Percentiles rank a stretch among this genome's conserved stretches.
Conservation (phyloP, 495 filamentous ascomycete genomes). For the Xylaria grammica region DNA sequence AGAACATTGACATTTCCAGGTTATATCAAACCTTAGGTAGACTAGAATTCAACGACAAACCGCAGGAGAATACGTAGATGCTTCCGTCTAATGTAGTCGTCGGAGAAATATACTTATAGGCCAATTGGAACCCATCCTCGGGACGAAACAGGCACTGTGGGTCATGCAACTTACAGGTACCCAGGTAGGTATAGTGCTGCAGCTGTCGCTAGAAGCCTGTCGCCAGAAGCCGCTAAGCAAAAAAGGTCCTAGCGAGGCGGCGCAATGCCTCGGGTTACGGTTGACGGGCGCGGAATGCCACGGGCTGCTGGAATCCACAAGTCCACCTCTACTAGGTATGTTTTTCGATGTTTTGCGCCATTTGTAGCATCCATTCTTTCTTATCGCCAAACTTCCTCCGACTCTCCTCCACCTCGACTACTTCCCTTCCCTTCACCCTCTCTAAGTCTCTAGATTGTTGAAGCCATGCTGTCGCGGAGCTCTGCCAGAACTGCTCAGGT, state of each 20-base stretch:
- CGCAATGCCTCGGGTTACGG: slow-evolving; percentile 10
- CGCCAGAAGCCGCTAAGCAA: too few species aligned
- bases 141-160: not conserved
- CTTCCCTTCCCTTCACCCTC: slow-evolving; percentile 14
- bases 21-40: too few species aligned
- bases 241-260: not conserved
- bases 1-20: too few species aligned
- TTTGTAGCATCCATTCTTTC: slow-evolving; percentile 34
- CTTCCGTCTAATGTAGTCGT: too few species aligned
- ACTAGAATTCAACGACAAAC: too few species aligned
- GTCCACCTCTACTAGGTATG: slow-evolving; percentile 24
- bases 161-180: not conserved
- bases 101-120: too few species aligned
- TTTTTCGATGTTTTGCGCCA: slow-evolving; percentile 36
- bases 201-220: not conserved
- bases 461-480: slow-evolving; percentile 65
- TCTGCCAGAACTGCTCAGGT: slow-evolving; percentile 57
- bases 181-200: not conserved
- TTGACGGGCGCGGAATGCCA: slow-evolving; percentile 38
- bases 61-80: too few species aligned
- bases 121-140: not conserved
- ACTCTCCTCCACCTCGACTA: slow-evolving; percentile 14
- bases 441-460: slow-evolving; percentile 12
- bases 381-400: slow-evolving; percentile 19
- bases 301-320: slow-evolving; percentile 15